Evolutionary conservation across 352 stramenopile species (phyloP).

Genomic region (Globisporangium cylindrosporum): DNA sequence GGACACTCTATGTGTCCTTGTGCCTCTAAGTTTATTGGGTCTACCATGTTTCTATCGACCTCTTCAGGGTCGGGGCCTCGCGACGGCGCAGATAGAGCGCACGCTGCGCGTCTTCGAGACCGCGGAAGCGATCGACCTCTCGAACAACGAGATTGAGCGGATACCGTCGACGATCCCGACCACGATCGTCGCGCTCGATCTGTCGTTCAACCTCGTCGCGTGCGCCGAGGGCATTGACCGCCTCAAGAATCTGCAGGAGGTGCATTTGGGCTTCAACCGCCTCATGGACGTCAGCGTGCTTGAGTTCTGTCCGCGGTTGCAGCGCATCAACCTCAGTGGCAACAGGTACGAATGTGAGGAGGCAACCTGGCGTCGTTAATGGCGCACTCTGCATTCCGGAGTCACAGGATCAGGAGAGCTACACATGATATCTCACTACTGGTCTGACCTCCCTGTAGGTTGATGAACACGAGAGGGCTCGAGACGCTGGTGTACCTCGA

Average conservation of each 20-base stretch:
- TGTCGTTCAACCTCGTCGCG: conserved; percentile 68
- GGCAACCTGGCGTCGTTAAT: background rate
- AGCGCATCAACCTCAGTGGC: conserved; percentile 64
- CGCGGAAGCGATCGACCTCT: conserved; percentile 61
- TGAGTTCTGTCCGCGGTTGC: conserved; percentile 59
- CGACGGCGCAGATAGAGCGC: conserved; percentile 49
- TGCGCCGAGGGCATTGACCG: conserved; percentile 48
- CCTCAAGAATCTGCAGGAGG: conserved; percentile 60
- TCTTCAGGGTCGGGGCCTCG: conserved; percentile 49
- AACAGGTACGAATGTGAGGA: conserved; percentile 38
- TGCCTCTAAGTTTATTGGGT: no score
- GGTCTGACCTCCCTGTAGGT: conserved; percentile 16
- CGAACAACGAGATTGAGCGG: conserved; percentile 72
- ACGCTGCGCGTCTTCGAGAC: conserved; percentile 68
- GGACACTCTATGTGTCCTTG: background rate
- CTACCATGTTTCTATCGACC: background rate
- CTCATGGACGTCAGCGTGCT: conserved; percentile 55
- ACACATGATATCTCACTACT: background rate
- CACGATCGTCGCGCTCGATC: conserved; percentile 48
- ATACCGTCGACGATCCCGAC: conserved; percentile 47
- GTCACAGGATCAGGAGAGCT: background rate
- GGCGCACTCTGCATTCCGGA: background rate
- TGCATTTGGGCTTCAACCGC: conserved; percentile 70
- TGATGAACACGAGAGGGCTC: conserved; percentile 62
- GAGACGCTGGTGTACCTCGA: conserved; percentile 63